Evolutionary conservation across 441 rosid genomes (phyloP), one percentile per base, ranked within the genome.

Genomic region (Hura crepitans): DNA sequence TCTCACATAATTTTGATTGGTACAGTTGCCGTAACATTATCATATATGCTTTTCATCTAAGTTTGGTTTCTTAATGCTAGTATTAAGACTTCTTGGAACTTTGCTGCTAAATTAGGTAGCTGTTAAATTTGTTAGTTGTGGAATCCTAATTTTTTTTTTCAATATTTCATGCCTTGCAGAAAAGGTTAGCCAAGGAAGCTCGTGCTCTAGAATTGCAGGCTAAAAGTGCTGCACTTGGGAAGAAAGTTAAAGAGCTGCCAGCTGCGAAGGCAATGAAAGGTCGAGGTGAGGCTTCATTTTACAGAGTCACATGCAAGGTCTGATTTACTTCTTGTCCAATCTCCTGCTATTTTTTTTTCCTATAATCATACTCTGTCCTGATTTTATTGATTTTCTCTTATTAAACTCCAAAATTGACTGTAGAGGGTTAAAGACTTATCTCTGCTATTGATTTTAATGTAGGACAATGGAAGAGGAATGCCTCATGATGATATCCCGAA

Each of bases 381-480:
- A 20, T 62, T 37, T 42, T 61, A 15, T 58, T 33, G 18, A 60
- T 62, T n/a, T 56, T 63, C 27, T 66, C 22, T 43, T 10, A 62
- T 55, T 15, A 20, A 27, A 15, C 31, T 33, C 39, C 28, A 30
- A 10, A 70, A 14, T 14, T n/a, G 59, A 56, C 56, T 56, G 27
- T 30, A 43, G 75, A 25, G 25, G 13, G 53, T 33, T 46, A 45
- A 64, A 37, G 28, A 62, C 71, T 61, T 28, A 69, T 54, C 35
- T 54, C 61, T 74, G 51, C 8, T 8, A 17, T 63, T 75, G 49
- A 66, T 66, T 69, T 72, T 59, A 62, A 62, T 86, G 74, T 69
- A 94, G 99, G 99, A 95, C 81, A 95, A 95, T 78, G 99, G 99
- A 79, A 89, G 70, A 87, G 99, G 99, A 73, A 95, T 95, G 97